Base-by-base conservation (phyloP, 1,139 yeast species). In the Yamadazyma membranifaciens region DNA sequence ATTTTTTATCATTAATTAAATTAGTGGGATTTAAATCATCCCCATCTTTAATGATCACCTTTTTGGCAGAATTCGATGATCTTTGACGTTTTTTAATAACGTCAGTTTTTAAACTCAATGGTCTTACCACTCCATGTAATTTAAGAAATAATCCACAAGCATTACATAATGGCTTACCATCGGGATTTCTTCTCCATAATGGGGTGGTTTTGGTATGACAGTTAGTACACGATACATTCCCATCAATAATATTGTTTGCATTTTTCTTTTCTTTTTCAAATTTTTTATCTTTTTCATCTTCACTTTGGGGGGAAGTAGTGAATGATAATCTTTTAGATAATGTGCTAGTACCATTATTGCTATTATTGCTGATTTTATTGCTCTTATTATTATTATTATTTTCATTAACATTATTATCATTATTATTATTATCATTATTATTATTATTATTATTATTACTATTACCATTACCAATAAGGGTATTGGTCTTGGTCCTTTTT, bases 111-210 rank as follows among this genome's bases (percentile, higher is more conserved):
- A 76, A 60, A 16, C 80, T 71, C 22, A 78, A 62, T 3, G 83
- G 83, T 37, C 83, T 60, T 46, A 78, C 75, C 2, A 80, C 75
- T 17, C 83, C 83, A 49, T 78, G 83, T 24, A 78, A 58, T 48
- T 78, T 78, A 41, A 72, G 65, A 50, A 78, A 78, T 30, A 78
- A 59, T 1, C 83, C 83, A 60, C 83, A 78, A 0, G 83, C 83
- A 51, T 78, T 78, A 54, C 83, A 78, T 11, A 78, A 60, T 1
- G 82, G 76, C 45, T 78, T 73, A 0, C 83, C 83, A 32, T 59
- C 64, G 2, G 80, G 71, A 50, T 78, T 81, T 49, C 77, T 72
- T 37, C 83, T 61, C 83, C 83, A 78, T 22, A 78, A 59, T 0
- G 83, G 83, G 0, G 83, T 78, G 39, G 76, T 78, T 15, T 69